Evolutionary conservation across 2,329 filamentous ascomycete species (phyloP), one percentile per base, ranked within the genome.

Genomic region (Fusarium nelsonii): DNA sequence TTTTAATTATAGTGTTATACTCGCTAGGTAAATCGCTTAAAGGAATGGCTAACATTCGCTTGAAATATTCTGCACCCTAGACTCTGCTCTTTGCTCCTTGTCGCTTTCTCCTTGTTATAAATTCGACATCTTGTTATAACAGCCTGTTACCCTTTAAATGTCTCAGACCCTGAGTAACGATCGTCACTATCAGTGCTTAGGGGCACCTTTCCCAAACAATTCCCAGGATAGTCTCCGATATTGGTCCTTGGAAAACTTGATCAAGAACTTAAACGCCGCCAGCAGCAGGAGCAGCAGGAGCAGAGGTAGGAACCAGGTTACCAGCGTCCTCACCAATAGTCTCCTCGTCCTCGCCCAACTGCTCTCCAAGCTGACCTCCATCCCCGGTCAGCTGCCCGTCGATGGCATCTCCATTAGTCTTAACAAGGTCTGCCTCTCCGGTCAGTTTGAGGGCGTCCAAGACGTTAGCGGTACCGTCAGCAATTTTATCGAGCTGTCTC

Each of bases 401-500:
- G 12, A 60, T 14, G 11, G 39, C n/a, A 36, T 50, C 58, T 4
- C 54, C 43, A 20, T 59, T 23, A 0, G 53, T 59, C 12, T 60
- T 2, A 4, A 32, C 8, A 9, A 60, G 18, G 0, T 36, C 36
- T 1, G 6, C 30, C 8, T 39, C 57, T 6, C 33, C 44, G 8
- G 12, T 46, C 1, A 41, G n/a, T 1, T 41, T 54, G 1, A 18
- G 6, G 0, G 54, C n/a, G 4, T 58, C 6, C 1, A 16, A 6
- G 20, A 58, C 30, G 4, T 9, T 23, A 15, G 53, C 30, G 0
- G 2, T 15, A 4, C 57, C 41, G 8, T 41, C 14, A 15, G 57
- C n/a, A 3, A 50, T 18, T n/a, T 60, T 60, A 3, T 60, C 57
- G 6, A n/a, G 28, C 34, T 60, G 57, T n/a, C 57, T 36, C 41